Evolutionary conservation across 2,329 filamentous ascomycete species (phyloP).

Genomic region (Aspergillus sp.): DNA sequence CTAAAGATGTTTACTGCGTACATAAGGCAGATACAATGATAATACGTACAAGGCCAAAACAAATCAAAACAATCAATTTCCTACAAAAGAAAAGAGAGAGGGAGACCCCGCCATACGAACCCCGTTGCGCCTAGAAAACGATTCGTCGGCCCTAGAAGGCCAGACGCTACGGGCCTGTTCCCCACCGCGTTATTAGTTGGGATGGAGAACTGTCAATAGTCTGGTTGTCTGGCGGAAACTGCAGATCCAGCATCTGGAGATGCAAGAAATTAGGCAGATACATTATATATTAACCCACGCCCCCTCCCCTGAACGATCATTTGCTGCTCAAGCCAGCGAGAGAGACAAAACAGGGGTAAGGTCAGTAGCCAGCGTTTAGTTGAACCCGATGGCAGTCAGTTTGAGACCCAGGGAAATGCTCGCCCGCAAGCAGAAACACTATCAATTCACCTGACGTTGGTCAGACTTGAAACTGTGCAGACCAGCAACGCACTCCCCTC

Average conservation of each 20-base stretch:
- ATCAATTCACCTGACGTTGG: background rate
- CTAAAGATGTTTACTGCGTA: background rate
- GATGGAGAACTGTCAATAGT: slow-evolving; percentile 18
- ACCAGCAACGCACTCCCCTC: background rate
- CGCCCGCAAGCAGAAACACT: background rate
- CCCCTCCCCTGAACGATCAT: background rate
- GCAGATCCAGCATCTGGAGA: slow-evolving; percentile 14
- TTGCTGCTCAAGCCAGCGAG: background rate
- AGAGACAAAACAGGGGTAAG: background rate
- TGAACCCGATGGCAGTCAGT: background rate
- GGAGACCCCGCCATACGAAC: background rate
- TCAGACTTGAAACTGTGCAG: too few relatives aligned
- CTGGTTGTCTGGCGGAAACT: slow-evolving; percentile 7
- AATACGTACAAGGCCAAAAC: background rate
- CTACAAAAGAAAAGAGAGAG: background rate
- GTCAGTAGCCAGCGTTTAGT: background rate
- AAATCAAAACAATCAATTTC: background rate
- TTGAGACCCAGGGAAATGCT: background rate
- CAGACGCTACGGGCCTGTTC: background rate
- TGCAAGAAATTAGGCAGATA: slow-evolving; percentile 21
- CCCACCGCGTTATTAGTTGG: slow-evolving; percentile 5
- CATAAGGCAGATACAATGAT: background rate
- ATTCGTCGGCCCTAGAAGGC: slow-evolving; percentile 1
- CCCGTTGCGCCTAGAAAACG: background rate
- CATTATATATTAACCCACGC: slow-evolving; percentile 6